Conservation (phyloP, 225 moss, liverwort and hornwort species). For the Asterella californica region DNA sequence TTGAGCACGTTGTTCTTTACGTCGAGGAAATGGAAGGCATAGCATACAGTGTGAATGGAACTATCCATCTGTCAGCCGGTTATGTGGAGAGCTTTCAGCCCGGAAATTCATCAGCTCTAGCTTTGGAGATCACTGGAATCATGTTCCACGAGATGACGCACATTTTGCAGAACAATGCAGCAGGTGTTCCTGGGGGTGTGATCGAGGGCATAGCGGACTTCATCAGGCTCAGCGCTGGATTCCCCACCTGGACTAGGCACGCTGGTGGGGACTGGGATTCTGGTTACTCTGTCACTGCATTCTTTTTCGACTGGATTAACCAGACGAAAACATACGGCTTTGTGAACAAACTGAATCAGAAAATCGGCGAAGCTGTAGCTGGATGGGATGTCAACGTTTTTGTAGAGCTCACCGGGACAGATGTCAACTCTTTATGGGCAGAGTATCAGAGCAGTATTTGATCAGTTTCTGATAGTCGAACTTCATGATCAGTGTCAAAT, state of each 20-base stretch:
- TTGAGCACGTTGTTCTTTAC: too few species aligned
- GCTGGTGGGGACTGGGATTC: not conserved
- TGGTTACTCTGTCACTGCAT: not conserved
- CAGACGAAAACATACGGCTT: not conserved
- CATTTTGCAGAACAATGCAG: not conserved
- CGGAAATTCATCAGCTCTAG: not conserved
- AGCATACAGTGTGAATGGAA: not conserved
- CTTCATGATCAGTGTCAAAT: too few species aligned
- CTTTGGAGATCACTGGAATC: not conserved
- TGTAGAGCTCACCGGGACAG: not conserved
- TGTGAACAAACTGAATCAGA: not conserved
- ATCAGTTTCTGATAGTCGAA: too few species aligned
- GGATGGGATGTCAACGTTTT: not conserved
- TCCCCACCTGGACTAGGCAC: not conserved
- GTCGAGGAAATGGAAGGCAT: too few species aligned
- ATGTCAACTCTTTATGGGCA: not conserved
- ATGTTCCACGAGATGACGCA: not conserved
- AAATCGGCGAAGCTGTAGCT: not conserved
- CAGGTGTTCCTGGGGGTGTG: not conserved
- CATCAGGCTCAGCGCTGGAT: not conserved
- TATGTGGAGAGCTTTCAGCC: not conserved
- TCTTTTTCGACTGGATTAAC: not conserved
- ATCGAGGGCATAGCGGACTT: not conserved
- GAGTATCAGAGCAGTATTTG: too few species aligned
- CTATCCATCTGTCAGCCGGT: not conserved